A percentile compares a stretch with the other conserved stretches of the same genome.
phyloP scores from a whole-genome alignment of 352 stramenopile genomes.

The Phytophthora ramorum region DNA sequence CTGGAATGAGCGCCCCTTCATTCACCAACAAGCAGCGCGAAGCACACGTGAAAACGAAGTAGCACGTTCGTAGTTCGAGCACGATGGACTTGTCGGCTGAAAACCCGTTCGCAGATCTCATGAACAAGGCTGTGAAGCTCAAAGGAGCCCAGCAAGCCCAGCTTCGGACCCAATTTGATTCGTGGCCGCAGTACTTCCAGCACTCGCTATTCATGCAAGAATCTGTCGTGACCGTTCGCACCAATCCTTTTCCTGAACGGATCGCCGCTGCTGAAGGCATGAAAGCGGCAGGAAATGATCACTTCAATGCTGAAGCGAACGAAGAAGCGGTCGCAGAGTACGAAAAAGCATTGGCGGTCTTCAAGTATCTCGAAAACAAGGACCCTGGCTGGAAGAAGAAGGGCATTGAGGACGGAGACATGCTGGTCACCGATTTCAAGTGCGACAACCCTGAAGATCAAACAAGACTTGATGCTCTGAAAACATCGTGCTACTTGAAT shows the following conservation, averaged over 20 bases:
- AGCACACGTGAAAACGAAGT: background rate
- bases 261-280: constrained; percentile 66
- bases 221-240: constrained; percentile 56
- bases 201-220: constrained; percentile 91
- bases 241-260: constrained; percentile 57
- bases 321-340: constrained; percentile 86
- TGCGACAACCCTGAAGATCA: constrained; percentile 57
- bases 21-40: background rate
- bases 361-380: constrained; percentile 85
- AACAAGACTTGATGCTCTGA: constrained; percentile 54
- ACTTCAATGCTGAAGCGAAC: constrained; percentile 53
- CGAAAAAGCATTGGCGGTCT: constrained; percentile 84
- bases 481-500: constrained; percentile 82
- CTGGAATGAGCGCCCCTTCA: constrained; percentile 33
- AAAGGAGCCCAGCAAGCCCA: constrained; percentile 86
- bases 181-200: constrained; percentile 88
- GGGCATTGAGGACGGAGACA: constrained; percentile 83
- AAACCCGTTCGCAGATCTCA: constrained; percentile 85
- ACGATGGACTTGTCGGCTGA: constrained; percentile 70
- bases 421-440: constrained; percentile 62
- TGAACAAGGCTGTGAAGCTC: constrained; percentile 88
- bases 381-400: constrained; percentile 89
- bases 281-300: constrained; percentile 70
- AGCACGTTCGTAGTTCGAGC: background rate
- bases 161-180: constrained; percentile 72